Evolutionary conservation across 257 asterid species (phyloP).

Genomic region (Striga asiatica): DNA sequence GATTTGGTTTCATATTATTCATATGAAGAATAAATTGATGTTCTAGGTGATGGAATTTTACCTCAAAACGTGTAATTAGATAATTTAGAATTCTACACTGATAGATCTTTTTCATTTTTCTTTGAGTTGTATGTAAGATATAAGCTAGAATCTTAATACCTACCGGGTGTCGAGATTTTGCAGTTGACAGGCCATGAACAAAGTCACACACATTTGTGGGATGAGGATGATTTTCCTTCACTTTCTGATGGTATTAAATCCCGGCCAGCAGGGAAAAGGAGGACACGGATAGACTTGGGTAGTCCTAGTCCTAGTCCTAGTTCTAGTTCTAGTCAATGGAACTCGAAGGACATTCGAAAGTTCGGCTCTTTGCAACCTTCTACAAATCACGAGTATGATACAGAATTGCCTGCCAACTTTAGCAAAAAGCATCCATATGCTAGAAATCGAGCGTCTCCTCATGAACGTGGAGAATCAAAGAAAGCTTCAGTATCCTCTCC

Average conservation of each 20-base stretch:
- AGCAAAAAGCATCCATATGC: too few relatives aligned
- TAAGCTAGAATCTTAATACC: slow-evolving; percentile 3
- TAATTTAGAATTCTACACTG: too few relatives aligned
- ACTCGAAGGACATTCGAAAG: not conserved
- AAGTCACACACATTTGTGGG: not conserved
- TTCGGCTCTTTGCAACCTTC: too few relatives aligned
- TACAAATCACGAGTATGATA: too few relatives aligned
- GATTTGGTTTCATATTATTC: too few relatives aligned
- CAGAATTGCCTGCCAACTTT: too few relatives aligned
- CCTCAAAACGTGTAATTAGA: too few relatives aligned
- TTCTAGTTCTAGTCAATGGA: slow-evolving; percentile 7
- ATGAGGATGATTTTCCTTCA: slow-evolving; percentile 20
- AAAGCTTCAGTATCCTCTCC: not conserved
- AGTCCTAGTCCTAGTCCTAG: not conserved
- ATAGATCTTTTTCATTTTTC: not conserved
- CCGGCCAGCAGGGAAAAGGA: slow-evolving; percentile 16
- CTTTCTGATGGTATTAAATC: slow-evolving; percentile 8
- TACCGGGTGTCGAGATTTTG: not conserved
- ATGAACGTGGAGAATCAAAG: not conserved
- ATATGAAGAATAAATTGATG: too few relatives aligned
- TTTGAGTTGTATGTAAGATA: not conserved
- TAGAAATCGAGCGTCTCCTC: not conserved
- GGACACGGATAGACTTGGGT: slow-evolving; percentile 19
- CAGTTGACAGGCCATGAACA: slow-evolving; percentile 2
- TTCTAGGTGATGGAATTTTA: too few relatives aligned